Conservation (phyloP, 495 filamentous ascomycete species). For the Oidiodendron maius region DNA sequence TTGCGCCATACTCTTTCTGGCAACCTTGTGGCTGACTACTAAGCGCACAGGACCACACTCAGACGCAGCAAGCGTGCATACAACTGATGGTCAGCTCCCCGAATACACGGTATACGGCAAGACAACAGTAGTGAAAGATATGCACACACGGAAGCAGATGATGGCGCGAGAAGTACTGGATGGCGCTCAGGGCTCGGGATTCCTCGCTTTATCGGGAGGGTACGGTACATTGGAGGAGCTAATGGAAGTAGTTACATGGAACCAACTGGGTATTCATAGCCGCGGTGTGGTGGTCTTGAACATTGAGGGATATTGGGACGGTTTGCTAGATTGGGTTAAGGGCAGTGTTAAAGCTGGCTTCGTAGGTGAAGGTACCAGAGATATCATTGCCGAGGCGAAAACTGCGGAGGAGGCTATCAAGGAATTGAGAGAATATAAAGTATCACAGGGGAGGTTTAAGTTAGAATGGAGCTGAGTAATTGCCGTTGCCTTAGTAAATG, state of each 20-base stretch:
- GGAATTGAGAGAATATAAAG: slow-evolving; percentile 66
- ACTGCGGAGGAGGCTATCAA: slow-evolving; percentile 65
- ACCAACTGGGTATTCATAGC: slow-evolving; percentile 90
- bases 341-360: slow-evolving; percentile 74
- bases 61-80: slow-evolving; percentile 3
- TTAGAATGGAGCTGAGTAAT: slow-evolving; percentile 64
- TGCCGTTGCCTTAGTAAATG: too few species aligned
- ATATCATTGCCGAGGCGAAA: slow-evolving; percentile 73
- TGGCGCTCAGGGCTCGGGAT: slow-evolving; percentile 78
- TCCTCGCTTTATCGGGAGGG: slow-evolving; percentile 83
- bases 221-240: slow-evolving; percentile 96
- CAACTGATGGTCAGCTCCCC: slow-evolving; percentile 35
- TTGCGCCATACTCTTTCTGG: too few species aligned
- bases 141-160: slow-evolving; percentile 89
- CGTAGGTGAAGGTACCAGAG: slow-evolving; percentile 57
- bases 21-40: not conserved
- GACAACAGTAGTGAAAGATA: slow-evolving; percentile 85
- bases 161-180: slow-evolving; percentile 84
- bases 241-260: slow-evolving; percentile 96
- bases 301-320: slow-evolving; percentile 86
- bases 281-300: slow-evolving; percentile 78
- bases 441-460: slow-evolving; percentile 65
- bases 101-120: slow-evolving; percentile 67
- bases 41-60: not conserved
- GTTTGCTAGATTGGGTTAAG: slow-evolving; percentile 73